A percentile compares a stretch with the other conserved stretches of the same genome.
Conservation (phyloP, 768 basidiomycete species). For the Calvatia gigantea region DNA sequence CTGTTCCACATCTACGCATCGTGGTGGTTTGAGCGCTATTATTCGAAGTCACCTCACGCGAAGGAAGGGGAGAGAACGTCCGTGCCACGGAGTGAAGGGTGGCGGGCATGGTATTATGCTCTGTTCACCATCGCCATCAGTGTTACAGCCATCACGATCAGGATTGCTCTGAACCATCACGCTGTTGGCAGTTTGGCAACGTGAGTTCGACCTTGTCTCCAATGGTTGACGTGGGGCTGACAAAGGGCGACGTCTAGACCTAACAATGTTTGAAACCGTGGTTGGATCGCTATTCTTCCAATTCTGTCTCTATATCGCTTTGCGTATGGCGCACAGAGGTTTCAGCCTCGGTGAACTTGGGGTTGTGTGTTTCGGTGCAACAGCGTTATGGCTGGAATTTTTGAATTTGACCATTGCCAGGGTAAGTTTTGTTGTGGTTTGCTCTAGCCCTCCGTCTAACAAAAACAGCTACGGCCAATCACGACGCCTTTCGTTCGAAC, state of each 20-base stretch:
- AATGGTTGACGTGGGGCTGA: neutral
- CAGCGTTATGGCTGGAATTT: slow-evolving; percentile 82
- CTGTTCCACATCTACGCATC: slow-evolving; percentile 79
- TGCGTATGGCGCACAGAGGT: slow-evolving; percentile 88
- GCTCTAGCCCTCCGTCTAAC: neutral
- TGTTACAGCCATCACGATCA: slow-evolving; percentile 43
- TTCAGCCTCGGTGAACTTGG: slow-evolving; percentile 95
- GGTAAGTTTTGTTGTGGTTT: slow-evolving; percentile 41
- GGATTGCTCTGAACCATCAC: slow-evolving; percentile 37
- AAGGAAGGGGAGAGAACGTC: slow-evolving; percentile 71
- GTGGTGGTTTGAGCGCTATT: slow-evolving; percentile 64
- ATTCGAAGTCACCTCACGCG: slow-evolving; percentile 30
- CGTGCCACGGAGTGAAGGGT: slow-evolving; percentile 70
- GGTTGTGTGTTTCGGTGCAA: slow-evolving; percentile 84
- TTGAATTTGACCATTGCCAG: slow-evolving; percentile 79
- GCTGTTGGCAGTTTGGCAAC: slow-evolving; percentile 64
- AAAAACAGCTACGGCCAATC: slow-evolving; percentile 67
- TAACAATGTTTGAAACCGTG: slow-evolving; percentile 72
- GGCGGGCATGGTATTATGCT: slow-evolving; percentile 60
- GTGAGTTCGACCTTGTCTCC: slow-evolving; percentile 36
- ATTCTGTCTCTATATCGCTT: slow-evolving; percentile 83
- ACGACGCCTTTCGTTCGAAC: slow-evolving; percentile 86
- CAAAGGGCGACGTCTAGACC: slow-evolving; percentile 45
- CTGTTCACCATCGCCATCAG: slow-evolving; percentile 59
- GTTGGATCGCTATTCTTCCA: slow-evolving; percentile 83